Conservation (phyloP, 1,139 yeast genomes). For the Protomyces inouyei region DNA sequence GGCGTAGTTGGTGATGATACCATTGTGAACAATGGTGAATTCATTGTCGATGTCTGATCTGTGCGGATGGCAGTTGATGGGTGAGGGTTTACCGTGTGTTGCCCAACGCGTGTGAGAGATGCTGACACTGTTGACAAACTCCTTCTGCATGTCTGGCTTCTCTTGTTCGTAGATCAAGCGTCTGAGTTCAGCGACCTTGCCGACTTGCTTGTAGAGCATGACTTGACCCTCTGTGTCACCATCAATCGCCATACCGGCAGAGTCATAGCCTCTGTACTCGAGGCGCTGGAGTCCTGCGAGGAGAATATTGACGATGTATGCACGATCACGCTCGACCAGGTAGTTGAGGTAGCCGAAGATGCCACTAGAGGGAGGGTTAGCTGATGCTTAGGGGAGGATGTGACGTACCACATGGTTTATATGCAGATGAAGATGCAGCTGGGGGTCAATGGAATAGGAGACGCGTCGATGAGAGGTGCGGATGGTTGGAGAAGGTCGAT, state of each 20-base stretch:
- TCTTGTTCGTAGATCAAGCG: conserved; percentile 50
- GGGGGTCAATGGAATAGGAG: too few species aligned
- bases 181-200: conserved; percentile 81
- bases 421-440: too few species aligned
- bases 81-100: conserved; percentile 92
- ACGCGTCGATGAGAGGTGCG: too few species aligned
- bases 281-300: conserved; percentile 83
- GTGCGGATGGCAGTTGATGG: conserved; percentile 90
- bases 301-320: conserved; percentile 82
- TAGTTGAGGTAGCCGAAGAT: conserved; percentile 97
- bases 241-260: conserved; percentile 93
- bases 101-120: conserved; percentile 99
- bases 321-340: conserved; percentile 84
- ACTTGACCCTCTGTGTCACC: conserved; percentile 64
- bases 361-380: conserved; percentile 53
- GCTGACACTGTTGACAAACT: conserved; percentile 83
- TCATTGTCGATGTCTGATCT: conserved; percentile 70
- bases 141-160: conserved; percentile 53
- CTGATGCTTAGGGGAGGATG: not conserved
- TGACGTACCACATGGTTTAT: not conserved
- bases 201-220: conserved; percentile 73
- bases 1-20: conserved; percentile 93
- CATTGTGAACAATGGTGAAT: conserved; percentile 92
- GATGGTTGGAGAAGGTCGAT: too few species aligned
- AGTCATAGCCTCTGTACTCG: conserved; percentile 97